A percentile compares a stretch with the other conserved stretches of the same genome.
Evolutionary conservation across 345 rosid species (phyloP).

Genomic region (Salix udensis): DNA sequence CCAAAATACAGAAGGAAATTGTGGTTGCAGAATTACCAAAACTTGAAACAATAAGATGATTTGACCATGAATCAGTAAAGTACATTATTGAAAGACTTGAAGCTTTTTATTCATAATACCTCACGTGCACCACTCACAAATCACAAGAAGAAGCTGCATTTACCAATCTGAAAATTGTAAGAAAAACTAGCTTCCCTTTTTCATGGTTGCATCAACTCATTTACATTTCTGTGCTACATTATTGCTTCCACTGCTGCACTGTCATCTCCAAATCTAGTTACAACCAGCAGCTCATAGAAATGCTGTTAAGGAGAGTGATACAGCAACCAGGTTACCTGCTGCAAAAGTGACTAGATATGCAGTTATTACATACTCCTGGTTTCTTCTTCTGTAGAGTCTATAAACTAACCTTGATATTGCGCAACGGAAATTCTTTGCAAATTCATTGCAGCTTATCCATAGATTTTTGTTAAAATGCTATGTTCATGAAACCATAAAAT

Average conservation of each 20-base stretch:
- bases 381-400: not conserved
- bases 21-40: no score
- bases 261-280: not conserved
- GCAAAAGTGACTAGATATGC: not conserved
- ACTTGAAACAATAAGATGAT: no score
- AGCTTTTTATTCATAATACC: no score
- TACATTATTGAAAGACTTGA: no score
- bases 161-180: not conserved
- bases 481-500: no score
- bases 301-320: not conserved
- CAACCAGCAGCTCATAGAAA: no score
- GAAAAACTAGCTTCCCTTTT: not conserved
- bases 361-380: not conserved
- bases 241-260: not conserved
- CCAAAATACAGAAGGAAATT: no score
- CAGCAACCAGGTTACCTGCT: not conserved
- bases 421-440: not conserved
- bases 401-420: not conserved
- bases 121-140: no score
- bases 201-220: not conserved
- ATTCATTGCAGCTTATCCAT: not conserved
- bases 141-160: no score
- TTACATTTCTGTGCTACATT: not conserved
- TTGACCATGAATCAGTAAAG: no score
- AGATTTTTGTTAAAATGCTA: no score